Evolutionary conservation across 208 protist species (phyloP).

Genomic region (Tritrichomonas musculus): DNA sequence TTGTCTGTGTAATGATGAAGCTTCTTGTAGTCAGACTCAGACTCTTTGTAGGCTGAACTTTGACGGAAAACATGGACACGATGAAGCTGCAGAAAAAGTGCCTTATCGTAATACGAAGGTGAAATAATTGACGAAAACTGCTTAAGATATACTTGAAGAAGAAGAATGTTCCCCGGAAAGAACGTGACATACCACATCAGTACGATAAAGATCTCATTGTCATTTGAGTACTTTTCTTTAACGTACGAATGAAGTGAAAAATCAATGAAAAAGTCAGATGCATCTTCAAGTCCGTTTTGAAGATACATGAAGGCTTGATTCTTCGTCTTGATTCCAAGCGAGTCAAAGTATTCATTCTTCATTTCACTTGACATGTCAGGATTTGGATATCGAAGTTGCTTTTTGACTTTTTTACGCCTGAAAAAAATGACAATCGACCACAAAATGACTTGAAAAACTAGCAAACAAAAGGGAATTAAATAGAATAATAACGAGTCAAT

Average conservation of each 20-base stretch:
- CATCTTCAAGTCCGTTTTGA: background rate
- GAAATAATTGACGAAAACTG: background rate
- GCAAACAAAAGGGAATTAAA: too few species aligned
- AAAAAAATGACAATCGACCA: background rate
- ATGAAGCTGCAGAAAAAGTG: background rate
- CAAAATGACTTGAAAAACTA: background rate
- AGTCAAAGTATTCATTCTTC: background rate
- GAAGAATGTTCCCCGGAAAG: background rate
- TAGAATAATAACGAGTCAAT: too few species aligned
- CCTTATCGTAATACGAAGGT: background rate
- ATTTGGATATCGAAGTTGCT: background rate
- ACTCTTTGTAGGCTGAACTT: background rate
- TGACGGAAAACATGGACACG: background rate
- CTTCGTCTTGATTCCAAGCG: background rate
- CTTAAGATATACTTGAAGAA: background rate
- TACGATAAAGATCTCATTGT: background rate
- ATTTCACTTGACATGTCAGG: background rate
- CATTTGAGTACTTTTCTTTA: background rate
- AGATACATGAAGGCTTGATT: background rate
- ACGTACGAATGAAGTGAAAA: background rate
- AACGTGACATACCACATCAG: background rate
- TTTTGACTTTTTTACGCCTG: background rate
- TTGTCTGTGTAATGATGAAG: background rate
- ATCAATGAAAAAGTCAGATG: background rate
- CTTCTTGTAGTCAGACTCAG: background rate